These are phyloP conservation scores for Plasmodium gaboni DNA, from an alignment of 169 alveolate genomes.

Conservation along the genomic window DNA sequence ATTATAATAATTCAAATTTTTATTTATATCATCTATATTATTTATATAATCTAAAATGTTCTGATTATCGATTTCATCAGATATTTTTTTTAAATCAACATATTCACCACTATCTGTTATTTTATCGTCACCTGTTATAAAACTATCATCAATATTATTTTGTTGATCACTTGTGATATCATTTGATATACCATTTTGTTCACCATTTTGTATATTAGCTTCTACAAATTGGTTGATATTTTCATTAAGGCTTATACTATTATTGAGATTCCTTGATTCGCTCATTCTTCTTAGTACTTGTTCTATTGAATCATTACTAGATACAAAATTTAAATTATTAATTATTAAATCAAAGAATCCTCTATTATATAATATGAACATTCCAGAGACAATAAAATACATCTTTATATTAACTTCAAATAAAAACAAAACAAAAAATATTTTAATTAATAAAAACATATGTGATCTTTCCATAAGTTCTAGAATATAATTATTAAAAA, in stretches of 20 bases:
- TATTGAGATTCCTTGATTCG: conserved; percentile 51
- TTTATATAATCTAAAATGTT: background rate
- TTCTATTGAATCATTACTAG: conserved; percentile 66
- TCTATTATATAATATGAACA: conserved; percentile 59
- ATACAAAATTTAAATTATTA: conserved; percentile 51
- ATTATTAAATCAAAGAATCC: conserved; percentile 59
- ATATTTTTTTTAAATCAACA: too few species aligned
- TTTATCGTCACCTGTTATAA: too few species aligned
- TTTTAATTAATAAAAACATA: conserved; percentile 45
- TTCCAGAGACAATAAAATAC: conserved; percentile 47
- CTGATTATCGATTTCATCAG: background rate
- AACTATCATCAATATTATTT: background rate
- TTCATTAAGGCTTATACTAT: background rate
- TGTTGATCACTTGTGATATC: conserved; percentile 23
- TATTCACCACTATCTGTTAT: too few species aligned
- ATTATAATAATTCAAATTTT: conserved; percentile 2
- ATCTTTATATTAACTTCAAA: conserved; percentile 59
- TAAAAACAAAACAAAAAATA: conserved; percentile 65
- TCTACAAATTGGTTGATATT: too few species aligned
- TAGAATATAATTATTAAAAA: conserved; percentile 47
- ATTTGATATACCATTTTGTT: background rate
- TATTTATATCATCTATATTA: background rate
- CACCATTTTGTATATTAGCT: conserved; percentile 7
- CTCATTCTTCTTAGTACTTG: conserved; percentile 69
- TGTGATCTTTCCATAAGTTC: conserved; percentile 50